Percentiles rank a stretch among this genome's conserved stretches.
Evolutionary conservation across 257 asterid genomes (phyloP).

Genomic region (Plantago elongata): DNA sequence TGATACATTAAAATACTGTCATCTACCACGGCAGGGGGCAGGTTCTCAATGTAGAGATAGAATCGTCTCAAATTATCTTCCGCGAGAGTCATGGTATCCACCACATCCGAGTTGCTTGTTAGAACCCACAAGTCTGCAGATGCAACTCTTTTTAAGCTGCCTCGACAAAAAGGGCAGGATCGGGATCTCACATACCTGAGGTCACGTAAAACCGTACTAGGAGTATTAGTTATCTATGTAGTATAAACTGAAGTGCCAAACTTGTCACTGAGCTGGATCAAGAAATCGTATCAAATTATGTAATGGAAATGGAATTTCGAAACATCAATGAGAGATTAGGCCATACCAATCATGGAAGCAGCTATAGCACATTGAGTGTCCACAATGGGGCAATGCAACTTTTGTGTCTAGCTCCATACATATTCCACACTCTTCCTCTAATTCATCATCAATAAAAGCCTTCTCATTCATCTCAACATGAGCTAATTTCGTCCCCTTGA

Average conservation of each 20-base stretch:
- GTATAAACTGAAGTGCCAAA: too few relatives aligned
- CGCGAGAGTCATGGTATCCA: slow-evolving; percentile 40
- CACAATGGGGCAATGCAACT: slow-evolving; percentile 56
- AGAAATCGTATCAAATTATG: not conserved
- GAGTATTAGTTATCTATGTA: not conserved
- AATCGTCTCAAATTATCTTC: slow-evolving; percentile 46
- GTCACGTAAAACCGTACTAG: not conserved
- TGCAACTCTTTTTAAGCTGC: slow-evolving; percentile 41
- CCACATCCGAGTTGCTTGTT: slow-evolving; percentile 37
- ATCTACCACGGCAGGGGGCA: slow-evolving; percentile 36
- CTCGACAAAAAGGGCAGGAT: slow-evolving; percentile 68
- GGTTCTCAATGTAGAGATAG: slow-evolving; percentile 43
- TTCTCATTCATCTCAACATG: slow-evolving; percentile 22
- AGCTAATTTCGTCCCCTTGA: slow-evolving; percentile 15
- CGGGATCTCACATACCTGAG: slow-evolving; percentile 38
- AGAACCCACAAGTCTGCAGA: slow-evolving; percentile 55
- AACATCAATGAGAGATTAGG: not conserved
- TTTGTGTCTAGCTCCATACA: slow-evolving; percentile 54
- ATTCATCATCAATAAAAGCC: slow-evolving; percentile 19
- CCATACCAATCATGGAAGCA: slow-evolving; percentile 55
- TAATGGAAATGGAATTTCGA: not conserved
- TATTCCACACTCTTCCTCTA: slow-evolving; percentile 66
- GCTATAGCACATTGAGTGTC: slow-evolving; percentile 52
- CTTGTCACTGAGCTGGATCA: not conserved
- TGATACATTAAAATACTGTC: slow-evolving; percentile 41